Conservation (phyloP, 176 grass and related monocot genomes). For the Alopecurus myosuroides region DNA sequence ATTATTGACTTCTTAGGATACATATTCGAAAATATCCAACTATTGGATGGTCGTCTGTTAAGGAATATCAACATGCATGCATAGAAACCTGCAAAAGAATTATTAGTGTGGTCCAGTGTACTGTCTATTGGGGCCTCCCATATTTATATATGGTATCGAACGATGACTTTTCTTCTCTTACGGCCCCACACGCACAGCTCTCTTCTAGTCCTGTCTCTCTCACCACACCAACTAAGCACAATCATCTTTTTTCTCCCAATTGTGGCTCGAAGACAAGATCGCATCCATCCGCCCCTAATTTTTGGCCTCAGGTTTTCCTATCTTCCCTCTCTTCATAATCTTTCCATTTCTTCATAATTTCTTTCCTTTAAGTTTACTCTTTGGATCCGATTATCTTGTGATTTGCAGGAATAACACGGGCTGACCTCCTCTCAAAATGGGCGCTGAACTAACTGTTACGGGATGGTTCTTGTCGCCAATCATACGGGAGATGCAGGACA, state of each 20-base stretch:
- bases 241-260: background rate
- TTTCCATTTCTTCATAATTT: background rate
- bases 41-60: background rate
- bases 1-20: background rate
- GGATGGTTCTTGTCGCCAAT: slow-evolving; percentile 65
- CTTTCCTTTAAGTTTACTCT: background rate
- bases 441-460: slow-evolving; percentile 24
- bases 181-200: no score
- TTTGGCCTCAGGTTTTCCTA: background rate
- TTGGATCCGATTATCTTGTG: background rate
- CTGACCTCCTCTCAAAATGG: background rate
- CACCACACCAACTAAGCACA: background rate
- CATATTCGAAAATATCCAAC: background rate
- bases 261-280: background rate
- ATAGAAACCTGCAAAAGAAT: background rate
- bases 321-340: background rate
- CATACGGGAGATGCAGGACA: slow-evolving; percentile 46
- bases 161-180: background rate
- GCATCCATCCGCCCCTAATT: background rate
- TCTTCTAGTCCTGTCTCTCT: background rate
- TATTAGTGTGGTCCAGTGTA: background rate
- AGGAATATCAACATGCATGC: background rate
- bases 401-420: background rate
- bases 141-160: background rate
- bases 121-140: no score